Evolutionary conservation across 345 rosid species (phyloP), one percentile per base, ranked within the genome.

Genomic region (Moricandia arvensis): DNA sequence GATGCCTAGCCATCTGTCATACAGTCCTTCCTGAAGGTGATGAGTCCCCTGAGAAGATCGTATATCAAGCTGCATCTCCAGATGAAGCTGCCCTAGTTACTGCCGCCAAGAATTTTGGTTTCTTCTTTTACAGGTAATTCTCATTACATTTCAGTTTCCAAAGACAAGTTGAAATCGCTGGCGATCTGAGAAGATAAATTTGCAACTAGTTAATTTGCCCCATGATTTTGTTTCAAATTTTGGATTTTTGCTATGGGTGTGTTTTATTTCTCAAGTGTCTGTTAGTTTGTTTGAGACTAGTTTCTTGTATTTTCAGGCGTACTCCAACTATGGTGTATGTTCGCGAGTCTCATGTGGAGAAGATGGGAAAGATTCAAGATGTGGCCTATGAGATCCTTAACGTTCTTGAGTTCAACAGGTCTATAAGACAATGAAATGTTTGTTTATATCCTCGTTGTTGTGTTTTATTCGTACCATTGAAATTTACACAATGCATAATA

Each of bases 1-100:
- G 99, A 86, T 96, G 99, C 78, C 97, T 96, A 69, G 99, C 99
- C 77, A 88, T 96, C 63, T 93, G 99, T 81, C 99, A 96, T 79
- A 96, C 99, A 37, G 99, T 96, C 31, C 97, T 93, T 80, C 93
- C 99, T 68, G 98, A 93, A 90, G 99, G 99, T 59, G 98, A 93
- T 17, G 97, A 89, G 72, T 85, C 95, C 78, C 97, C 98, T 35
- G 99, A 91, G 61, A 96, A 87, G 79, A 89, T 93, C 70, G 85
- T 77, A 29, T 96, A 96, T 84, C 99, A 93, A 87, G 98, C 99
- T 73, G 99, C 99, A 80, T 96, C 99, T 59, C 99, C 99, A 17
- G 98, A 96, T 87, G 99, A 93, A 83, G 90, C 98, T 81, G 99
- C 99, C 71, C 78, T 90, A 83, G 99, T 96, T 82, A 78, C 86